phyloP scores from a whole-genome alignment of 2,329 filamentous ascomycete genomes.

The Fusarium sp. region DNA sequence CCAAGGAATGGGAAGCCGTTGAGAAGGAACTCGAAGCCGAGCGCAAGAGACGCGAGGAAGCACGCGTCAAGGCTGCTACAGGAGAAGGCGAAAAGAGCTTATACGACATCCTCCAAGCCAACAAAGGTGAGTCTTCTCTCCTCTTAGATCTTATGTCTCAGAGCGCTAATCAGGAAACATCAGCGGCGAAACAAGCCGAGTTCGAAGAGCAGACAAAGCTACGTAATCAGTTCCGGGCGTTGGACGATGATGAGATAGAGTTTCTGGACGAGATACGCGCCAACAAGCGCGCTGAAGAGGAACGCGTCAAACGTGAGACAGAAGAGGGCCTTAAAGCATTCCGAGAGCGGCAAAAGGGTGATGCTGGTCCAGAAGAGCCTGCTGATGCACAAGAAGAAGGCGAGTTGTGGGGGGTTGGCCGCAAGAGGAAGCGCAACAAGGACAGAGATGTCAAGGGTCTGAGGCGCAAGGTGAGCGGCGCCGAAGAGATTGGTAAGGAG shows the following conservation, averaged over 20 bases:
- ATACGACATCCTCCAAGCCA: slow-evolving; percentile 83
- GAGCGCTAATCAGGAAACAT: slow-evolving; percentile 2
- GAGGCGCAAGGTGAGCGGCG: slow-evolving; percentile 48
- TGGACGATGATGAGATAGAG: slow-evolving; percentile 85
- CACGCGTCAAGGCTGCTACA: slow-evolving; percentile 59
- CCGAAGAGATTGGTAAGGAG: slow-evolving; percentile 22
- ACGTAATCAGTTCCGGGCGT: slow-evolving; percentile 81
- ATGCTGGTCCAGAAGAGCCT: slow-evolving; percentile 29
- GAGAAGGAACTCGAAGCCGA: slow-evolving; percentile 76
- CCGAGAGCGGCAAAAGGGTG: slow-evolving; percentile 63
- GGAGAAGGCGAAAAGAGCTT: slow-evolving; percentile 71
- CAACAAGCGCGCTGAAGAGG: slow-evolving; percentile 67
- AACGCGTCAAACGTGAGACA: slow-evolving; percentile 67
- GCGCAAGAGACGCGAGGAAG: slow-evolving; percentile 67
- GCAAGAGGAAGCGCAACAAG: slow-evolving; percentile 56
- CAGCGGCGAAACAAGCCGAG: slow-evolving; percentile 84
- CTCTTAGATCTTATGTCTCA: not conserved
- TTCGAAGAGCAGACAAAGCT: slow-evolving; percentile 82
- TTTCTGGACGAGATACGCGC: slow-evolving; percentile 76
- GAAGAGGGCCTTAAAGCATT: slow-evolving; percentile 71
- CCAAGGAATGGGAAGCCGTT: slow-evolving; percentile 74
- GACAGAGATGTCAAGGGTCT: slow-evolving; percentile 56
- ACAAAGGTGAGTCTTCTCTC: slow-evolving; percentile 73
- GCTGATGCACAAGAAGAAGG: slow-evolving; percentile 45
- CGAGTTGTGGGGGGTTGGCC: slow-evolving; percentile 55